phyloP scores from a whole-genome alignment of 2,329 filamentous ascomycete genomes.

The Phyllachora maydis region DNA sequence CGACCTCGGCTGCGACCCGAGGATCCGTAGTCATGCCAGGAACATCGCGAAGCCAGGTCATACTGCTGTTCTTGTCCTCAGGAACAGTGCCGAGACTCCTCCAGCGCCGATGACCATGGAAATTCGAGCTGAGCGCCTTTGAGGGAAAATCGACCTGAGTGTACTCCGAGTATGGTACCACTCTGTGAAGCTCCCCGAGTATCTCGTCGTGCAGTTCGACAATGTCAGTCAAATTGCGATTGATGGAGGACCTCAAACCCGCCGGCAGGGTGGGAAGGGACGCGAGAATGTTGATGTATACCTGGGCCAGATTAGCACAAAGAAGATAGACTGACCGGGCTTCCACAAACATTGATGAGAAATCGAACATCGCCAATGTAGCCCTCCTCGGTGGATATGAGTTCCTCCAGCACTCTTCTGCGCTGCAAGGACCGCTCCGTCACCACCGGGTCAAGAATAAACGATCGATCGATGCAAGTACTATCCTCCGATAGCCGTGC shows the following conservation, averaged over 20 bases:
- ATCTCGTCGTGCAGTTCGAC: constrained; percentile 69
- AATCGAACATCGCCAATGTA: constrained; percentile 80
- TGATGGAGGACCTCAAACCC: constrained; percentile 50
- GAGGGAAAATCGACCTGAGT: constrained; percentile 18
- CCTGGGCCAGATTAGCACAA: constrained; percentile 21
- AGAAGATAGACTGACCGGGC: neutral
- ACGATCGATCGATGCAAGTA: constrained; percentile 32
- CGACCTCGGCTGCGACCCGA: constrained; percentile 36
- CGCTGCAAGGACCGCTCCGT: constrained; percentile 53
- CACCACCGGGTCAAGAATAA: constrained; percentile 42
- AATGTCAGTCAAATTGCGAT: constrained; percentile 61
- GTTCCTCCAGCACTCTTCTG: constrained; percentile 63
- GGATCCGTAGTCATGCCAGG: constrained; percentile 36
- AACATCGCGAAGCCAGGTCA: constrained; percentile 20
- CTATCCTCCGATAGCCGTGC: constrained; percentile 47
- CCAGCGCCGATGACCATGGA: constrained; percentile 21
- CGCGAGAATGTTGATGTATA: constrained; percentile 56
- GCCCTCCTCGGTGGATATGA: constrained; percentile 68
- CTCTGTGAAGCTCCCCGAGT: constrained; percentile 49
- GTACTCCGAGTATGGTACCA: constrained; percentile 48
- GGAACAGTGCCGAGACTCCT: constrained; percentile 23
- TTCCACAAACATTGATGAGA: constrained; percentile 52
- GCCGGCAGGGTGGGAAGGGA: constrained; percentile 45
- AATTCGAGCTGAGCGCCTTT: constrained; percentile 4
- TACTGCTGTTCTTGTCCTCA: constrained; percentile 15